Base-by-base conservation (phyloP, 1,284 basidiomycete species). In the Puccinia novopanici region DNA sequence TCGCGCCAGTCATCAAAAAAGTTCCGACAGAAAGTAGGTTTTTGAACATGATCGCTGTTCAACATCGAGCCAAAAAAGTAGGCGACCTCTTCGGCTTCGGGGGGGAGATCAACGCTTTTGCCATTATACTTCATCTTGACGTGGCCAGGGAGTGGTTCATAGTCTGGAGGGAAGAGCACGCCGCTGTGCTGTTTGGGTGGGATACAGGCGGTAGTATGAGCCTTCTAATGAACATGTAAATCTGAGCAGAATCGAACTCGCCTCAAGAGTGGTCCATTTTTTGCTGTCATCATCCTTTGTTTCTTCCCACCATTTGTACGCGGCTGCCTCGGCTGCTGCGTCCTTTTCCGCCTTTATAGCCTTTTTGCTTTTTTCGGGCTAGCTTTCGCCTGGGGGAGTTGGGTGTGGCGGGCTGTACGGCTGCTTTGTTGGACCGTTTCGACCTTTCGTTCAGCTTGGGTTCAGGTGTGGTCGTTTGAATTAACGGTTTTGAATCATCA, bases 81-180 rank as follows among this genome's bases (percentile, higher is more conserved):
- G 63, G 97, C 97, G 57, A 99, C 95, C 86, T 99, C 97, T 87
- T 99, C 97, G 0, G 95, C 89, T 83, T 92, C 93, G 17, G 90
- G 91, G 17, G 93, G 91, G 27, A 99, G 90, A 81, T 91, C 88
- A 59, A 98, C 89, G 6, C 89, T 86, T 85, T 91, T 90, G 82
- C 93, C 96, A 83, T 96, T 90, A 86, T 99, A 99, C 85, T 92
- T 93, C 93, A 99, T 94, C 89, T 93, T 97, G 86, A 98, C 90
- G 84, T 91, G 84, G 40, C 89, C 87, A 1, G 97, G 95, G 67
- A 98, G 88, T 13, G 92, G 90, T 82, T 94, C 91, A 85, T 99
- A 99, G 0, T 93, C 91, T 70, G 95, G 94, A 81, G 97, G 96
- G 87, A 99, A 99, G 82, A 95, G 89, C 52, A 99, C 95, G 72